These are phyloP conservation scores for Venustampulla echinocandica DNA, from an alignment of 495 filamentous ascomycete species.

Conservation along the genomic window DNA sequence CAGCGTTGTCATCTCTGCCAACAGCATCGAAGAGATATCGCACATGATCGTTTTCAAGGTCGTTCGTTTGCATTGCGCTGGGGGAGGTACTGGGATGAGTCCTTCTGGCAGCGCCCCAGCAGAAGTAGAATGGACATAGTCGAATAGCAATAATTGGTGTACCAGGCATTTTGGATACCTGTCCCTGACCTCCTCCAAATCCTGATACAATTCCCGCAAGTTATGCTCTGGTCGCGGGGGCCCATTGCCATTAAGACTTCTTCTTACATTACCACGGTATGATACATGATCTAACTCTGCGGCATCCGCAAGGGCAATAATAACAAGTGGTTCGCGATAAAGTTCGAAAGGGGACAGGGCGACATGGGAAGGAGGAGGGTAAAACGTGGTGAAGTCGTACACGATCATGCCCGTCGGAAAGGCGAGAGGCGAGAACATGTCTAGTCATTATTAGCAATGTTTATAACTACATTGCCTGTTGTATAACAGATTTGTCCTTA, in stretches of 20 bases:
- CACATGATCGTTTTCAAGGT: conserved; percentile 94
- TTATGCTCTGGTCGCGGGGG: conserved; percentile 37
- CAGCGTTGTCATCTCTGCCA: conserved; percentile 80
- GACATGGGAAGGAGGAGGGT: conserved; percentile 67
- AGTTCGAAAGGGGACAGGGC: conserved; percentile 77
- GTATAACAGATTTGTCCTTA: conserved; percentile 34
- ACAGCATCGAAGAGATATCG: conserved; percentile 73
- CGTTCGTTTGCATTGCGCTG: conserved; percentile 63
- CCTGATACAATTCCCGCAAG: conserved; percentile 47
- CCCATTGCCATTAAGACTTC: conserved; percentile 36
- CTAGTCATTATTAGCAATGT: conserved; percentile 36
- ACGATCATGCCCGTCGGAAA: conserved; percentile 85
- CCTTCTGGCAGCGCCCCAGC: conserved; percentile 46
- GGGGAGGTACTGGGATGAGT: conserved; percentile 65
- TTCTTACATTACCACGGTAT: conserved; percentile 31
- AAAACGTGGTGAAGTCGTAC: conserved; percentile 77
- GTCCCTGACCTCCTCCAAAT: conserved; percentile 61
- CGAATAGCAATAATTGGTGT: conserved; percentile 72
- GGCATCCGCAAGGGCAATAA: conserved; percentile 74
- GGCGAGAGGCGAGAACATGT: conserved; percentile 90
- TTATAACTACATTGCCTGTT: background rate
- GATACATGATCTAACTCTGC: conserved; percentile 42
- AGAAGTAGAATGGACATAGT: conserved; percentile 44
- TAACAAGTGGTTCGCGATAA: conserved; percentile 67
- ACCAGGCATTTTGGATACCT: conserved; percentile 66